A percentile compares a stretch with the other conserved stretches of the same genome.
phyloP scores from a whole-genome alignment of 2,329 filamentous ascomycete genomes.

The Arthrobotrys sphaeroides region DNA sequence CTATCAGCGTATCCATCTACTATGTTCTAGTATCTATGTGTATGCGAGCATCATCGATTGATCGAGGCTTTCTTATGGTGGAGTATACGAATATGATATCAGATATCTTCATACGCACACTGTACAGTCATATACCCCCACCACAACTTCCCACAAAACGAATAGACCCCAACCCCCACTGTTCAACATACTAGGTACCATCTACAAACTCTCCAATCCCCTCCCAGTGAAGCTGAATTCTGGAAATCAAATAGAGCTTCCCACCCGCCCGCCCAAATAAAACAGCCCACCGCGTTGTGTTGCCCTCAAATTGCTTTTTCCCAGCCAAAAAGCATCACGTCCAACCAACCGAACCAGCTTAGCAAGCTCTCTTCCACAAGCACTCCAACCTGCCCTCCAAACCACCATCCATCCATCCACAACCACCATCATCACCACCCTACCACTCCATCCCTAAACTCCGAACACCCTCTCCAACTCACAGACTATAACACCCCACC shows the following conservation, averaged over 20 bases:
- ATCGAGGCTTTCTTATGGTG: too few relatives aligned
- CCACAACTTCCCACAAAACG: background rate
- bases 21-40: too few relatives aligned
- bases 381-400: background rate
- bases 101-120: too few relatives aligned
- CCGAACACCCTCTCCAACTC: slow-evolving; percentile 19
- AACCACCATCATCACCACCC: background rate
- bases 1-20: background rate
- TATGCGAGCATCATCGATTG: too few relatives aligned
- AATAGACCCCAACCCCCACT: too few relatives aligned
- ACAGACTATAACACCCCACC: slow-evolving; percentile 28
- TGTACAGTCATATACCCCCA: background rate
- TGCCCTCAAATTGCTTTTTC: slow-evolving; percentile 34
- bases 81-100: too few relatives aligned
- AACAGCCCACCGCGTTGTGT: slow-evolving; percentile 8
- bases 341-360: slow-evolving; percentile 5
- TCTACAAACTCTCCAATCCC: too few relatives aligned
- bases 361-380: slow-evolving; percentile 30
- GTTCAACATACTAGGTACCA: too few relatives aligned
- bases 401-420: background rate
- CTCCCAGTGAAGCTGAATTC: too few relatives aligned
- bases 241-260: too few relatives aligned
- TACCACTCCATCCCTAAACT: slow-evolving; percentile 56
- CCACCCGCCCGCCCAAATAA: too few relatives aligned
- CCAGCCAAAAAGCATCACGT: background rate